A percentile compares a stretch with the other conserved stretches of the same genome.
Evolutionary conservation across 164 flowering plant species (phyloP).

Genomic region (Dillenia turbinata): DNA sequence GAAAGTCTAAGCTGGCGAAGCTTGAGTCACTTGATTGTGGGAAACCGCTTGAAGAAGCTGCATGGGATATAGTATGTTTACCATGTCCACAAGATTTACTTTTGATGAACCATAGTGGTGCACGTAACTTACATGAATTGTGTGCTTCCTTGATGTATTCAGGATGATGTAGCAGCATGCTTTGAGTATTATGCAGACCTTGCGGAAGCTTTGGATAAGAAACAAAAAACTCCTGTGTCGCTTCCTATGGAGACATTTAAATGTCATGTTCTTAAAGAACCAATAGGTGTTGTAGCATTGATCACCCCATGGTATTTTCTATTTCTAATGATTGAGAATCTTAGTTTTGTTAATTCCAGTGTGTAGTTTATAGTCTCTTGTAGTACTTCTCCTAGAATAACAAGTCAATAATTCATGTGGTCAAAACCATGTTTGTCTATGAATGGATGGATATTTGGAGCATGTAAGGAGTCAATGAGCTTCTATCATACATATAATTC

Average conservation of each 20-base stretch:
- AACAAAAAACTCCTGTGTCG: constrained; percentile 70
- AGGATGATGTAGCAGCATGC: constrained; percentile 98
- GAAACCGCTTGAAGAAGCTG: constrained; percentile 91
- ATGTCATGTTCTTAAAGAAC: constrained; percentile 67
- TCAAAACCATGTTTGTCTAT: too few relatives aligned
- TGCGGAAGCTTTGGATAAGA: constrained; percentile 84
- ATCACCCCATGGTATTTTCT: constrained; percentile 85
- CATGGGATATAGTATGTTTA: constrained; percentile 83
- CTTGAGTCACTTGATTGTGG: constrained; percentile 89
- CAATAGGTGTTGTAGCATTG: constrained; percentile 89
- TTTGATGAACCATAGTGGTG: not conserved
- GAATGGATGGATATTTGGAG: too few relatives aligned
- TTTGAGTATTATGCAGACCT: constrained; percentile 94
- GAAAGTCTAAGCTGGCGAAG: constrained; percentile 60
- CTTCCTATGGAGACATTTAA: constrained; percentile 83
- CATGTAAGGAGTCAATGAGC: too few relatives aligned
- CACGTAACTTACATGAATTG: constrained; percentile 2
- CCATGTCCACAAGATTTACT: not conserved
- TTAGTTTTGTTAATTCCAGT: too few relatives aligned
- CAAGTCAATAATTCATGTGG: too few relatives aligned
- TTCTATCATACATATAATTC: too few relatives aligned
- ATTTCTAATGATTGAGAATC: constrained; percentile 2
- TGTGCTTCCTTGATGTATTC: constrained; percentile 18
- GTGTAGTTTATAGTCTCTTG: too few relatives aligned
- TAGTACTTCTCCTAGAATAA: not conserved